Evolutionary conservation across 108 stramenopile genomes (phyloP), one percentile per base, ranked within the genome.

Genomic region (Pseudonitzschia multiseries): DNA sequence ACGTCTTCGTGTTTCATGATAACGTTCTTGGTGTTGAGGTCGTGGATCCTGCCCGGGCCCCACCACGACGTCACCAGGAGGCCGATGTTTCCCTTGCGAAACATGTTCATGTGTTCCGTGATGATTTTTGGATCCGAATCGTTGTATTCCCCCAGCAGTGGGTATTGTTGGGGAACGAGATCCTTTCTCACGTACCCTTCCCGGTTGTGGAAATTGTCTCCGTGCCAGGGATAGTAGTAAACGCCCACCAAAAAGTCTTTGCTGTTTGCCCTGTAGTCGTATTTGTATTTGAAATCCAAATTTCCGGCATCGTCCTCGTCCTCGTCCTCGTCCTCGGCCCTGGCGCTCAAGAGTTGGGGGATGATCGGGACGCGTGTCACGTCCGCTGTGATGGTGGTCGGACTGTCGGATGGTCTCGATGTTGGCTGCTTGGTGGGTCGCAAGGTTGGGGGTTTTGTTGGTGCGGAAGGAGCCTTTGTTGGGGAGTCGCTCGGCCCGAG

Each of bases 11-110:
- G 77, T 8, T 66, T 22, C 77, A 78, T 48, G 42, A 84, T 84
- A 15, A 78, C 77, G 31, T 84, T 32, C 44, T 57, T 76, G 22
- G 65, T 78, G 20, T 66, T 84, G 8, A 8, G 50, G 65, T 84
- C 79, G 36, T 69, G 64, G 18, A 31, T 54, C 9, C 50, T 13
- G 21, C 68, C 36, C n/a, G 79, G 80, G 13, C 83, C 83, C 83
- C 83, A 84, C 83, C 83, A 84, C 32, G 56, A 61, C 14, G 80
- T 68, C 27, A 81, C 60, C 77, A 80, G 76, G 17, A 84, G 59
- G 8, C 69, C 67, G 46, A 85, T 72, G 46, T 82, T 82, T n/a
- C 81, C 81, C 32, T 79, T 62, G 8, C 81, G 78, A 65, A 78
- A 79, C 84, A 81, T 82, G 12, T 22, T n/a, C 48, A 85, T 43